phyloP scores from a whole-genome alignment of 345 rosid genomes.

The Arabis alpina region DNA sequence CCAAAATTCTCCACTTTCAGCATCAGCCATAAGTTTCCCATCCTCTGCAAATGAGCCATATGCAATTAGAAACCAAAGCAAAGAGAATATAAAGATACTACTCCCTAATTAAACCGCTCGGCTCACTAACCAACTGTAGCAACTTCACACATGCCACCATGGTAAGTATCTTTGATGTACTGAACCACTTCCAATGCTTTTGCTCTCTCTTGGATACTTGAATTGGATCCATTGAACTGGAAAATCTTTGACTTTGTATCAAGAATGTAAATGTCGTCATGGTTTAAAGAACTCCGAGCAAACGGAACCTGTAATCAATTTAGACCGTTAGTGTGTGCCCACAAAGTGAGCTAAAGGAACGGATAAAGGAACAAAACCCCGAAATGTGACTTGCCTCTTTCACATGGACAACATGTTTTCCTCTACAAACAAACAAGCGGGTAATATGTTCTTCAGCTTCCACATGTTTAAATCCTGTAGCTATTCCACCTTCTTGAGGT shows the following conservation, averaged over 20 bases:
- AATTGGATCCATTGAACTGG: conserved; percentile 94
- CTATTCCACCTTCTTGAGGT: conserved; percentile 93
- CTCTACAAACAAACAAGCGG: conserved; percentile 86
- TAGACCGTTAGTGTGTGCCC: conserved; percentile 6
- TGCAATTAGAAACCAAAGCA: conserved; percentile 31
- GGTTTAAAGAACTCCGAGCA: conserved; percentile 92
- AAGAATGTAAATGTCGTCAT: conserved; percentile 91
- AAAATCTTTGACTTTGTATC: conserved; percentile 91
- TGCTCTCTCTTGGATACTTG: conserved; percentile 98
- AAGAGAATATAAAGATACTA: conserved; percentile 22
- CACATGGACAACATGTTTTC: conserved; percentile 91
- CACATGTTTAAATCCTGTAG: conserved; percentile 86
- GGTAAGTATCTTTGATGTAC: conserved; percentile 90
- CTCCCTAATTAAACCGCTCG: conserved; percentile 18
- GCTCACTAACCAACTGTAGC: conserved; percentile 87
- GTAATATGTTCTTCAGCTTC: conserved; percentile 81
- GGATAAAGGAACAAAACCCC: neutral
- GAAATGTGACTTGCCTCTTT: conserved; percentile 74
- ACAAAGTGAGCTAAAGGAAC: neutral
- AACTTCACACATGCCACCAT: conserved; percentile 92
- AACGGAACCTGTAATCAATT: conserved; percentile 71
- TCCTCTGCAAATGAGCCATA: conserved; percentile 64
- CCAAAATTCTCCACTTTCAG: conserved; percentile 98
- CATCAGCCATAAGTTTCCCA: conserved; percentile 98
- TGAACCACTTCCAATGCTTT: conserved; percentile 98